Conservation (phyloP, 2,329 filamentous ascomycete genomes). For the Pleomassaria siparia region DNA sequence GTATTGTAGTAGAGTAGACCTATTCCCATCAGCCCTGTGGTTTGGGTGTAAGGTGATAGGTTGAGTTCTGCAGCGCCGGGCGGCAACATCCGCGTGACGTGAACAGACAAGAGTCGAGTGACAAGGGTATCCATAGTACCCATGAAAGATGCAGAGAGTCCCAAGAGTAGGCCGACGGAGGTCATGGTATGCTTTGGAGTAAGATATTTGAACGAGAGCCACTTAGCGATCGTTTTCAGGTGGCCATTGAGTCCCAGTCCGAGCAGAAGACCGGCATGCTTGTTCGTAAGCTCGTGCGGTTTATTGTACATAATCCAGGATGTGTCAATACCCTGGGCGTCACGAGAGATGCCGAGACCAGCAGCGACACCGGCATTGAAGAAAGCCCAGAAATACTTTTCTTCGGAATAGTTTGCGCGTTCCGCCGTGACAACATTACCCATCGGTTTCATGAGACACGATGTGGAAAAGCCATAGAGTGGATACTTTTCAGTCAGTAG, state of each 20-base stretch:
- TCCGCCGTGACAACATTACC: constrained; percentile 95
- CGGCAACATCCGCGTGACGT: constrained; percentile 92
- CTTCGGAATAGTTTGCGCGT: constrained; percentile 82
- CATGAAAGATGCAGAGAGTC: constrained; percentile 88
- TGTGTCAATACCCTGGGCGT: constrained; percentile 91
- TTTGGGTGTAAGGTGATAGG: constrained; percentile 88
- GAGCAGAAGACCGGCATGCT: constrained; percentile 92
- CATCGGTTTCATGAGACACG: constrained; percentile 86
- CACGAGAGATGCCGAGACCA: constrained; percentile 84
- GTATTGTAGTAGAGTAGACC: constrained; percentile 92
- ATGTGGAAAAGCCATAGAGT: constrained; percentile 86
- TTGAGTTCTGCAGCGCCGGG: constrained; percentile 92
- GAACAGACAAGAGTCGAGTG: constrained; percentile 88
- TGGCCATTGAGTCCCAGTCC: constrained; percentile 93
- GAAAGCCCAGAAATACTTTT: constrained; percentile 97
- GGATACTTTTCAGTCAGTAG: constrained; percentile 90
- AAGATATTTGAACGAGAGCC: constrained; percentile 98
- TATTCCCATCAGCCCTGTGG: constrained; percentile 95
- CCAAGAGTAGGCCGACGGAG: constrained; percentile 90
- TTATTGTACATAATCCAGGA: constrained; percentile 99
- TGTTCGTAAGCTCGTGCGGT: constrained; percentile 85
- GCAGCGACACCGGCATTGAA: constrained; percentile 97
- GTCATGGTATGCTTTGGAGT: constrained; percentile 99
- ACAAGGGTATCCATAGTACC: constrained; percentile 98
- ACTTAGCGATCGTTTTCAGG: constrained; percentile 90